A percentile compares a stretch with the other conserved stretches of the same genome.
Evolutionary conservation across 805 yeast species (phyloP).

Genomic region (Kuraishia hungarica): DNA sequence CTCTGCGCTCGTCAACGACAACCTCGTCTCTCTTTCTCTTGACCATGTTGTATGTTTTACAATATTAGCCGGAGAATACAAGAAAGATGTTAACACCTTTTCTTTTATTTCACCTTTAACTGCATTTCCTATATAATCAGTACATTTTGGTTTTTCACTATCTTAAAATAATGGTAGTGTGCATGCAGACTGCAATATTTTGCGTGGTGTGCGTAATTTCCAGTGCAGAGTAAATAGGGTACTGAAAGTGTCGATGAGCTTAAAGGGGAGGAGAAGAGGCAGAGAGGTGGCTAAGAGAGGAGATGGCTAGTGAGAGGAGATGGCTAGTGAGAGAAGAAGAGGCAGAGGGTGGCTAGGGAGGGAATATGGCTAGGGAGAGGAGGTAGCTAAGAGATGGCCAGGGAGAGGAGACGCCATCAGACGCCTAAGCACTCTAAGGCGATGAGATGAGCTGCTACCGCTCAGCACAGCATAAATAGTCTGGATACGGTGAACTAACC

Average conservation of each 20-base stretch:
- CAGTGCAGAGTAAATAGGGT: not conserved
- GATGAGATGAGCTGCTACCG: too few species aligned
- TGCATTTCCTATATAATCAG: not conserved
- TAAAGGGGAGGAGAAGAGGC: too few species aligned
- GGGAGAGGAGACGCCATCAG: too few species aligned
- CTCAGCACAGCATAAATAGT: too few species aligned
- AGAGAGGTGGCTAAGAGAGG: too few species aligned
- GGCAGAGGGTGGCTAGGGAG: too few species aligned
- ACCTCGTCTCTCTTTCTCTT: slow-evolving; percentile 16
- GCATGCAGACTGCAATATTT: not conserved
- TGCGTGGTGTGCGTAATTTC: not conserved
- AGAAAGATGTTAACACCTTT: not conserved
- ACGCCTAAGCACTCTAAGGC: too few species aligned
- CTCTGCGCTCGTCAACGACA: not conserved
- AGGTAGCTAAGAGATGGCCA: too few species aligned
- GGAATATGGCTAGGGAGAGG: too few species aligned
- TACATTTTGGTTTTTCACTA: not conserved
- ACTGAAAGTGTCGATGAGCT: not conserved
- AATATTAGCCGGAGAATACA: not conserved
- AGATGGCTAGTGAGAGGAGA: too few species aligned
- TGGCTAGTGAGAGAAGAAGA: too few species aligned
- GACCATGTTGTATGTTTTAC: slow-evolving; percentile 11
- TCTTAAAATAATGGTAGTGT: not conserved
- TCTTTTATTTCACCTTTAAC: not conserved
- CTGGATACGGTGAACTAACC: too few species aligned